Evolutionary conservation across 768 basidiomycete species (phyloP), one percentile per base, ranked within the genome.

Genomic region (Hypsizygus marmoreus): DNA sequence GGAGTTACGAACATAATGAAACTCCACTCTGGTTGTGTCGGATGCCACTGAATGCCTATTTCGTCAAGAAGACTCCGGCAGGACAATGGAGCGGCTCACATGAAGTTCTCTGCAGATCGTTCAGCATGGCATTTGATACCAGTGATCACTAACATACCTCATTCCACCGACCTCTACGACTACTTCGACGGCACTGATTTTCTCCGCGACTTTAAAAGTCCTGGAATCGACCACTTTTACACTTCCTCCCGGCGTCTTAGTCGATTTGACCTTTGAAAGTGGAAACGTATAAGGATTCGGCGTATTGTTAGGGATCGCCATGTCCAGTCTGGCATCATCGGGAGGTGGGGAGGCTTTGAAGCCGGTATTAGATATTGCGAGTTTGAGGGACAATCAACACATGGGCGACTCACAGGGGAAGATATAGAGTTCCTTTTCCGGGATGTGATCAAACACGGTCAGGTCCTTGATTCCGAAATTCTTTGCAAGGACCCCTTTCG

Each of bases 21-120:
- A 11, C 69, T 74, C 84, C 84, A 86, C 65, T 85, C 84, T 37
- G 82, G 79, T 53, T 82, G 72, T 3, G 80, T 81, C 6, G 86
- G 85, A 54, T 88, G 85, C 86, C 86, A 87, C 83, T 84, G 43
- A 6, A 17, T 5, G 14, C 29, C 32, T 1, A 28, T 31, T 38
- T 11, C 26, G 26, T 38, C 17, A 47, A 14, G 17, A 24, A 31
- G 20, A 9, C 14, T 12, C 14, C n/a, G 19, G n/a, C 34, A 5
- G 36, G 11, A 37, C 34, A 12, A 31, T 13, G 17, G 20, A 20
- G 29, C 6, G 3, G 60, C 74, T 43, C 50, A 79, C 79, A 63
- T 84, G 82, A 36, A 82, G 62, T 57, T 81, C 82, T 52, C 81
- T 77, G 38, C 2, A 16, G 13, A 22, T 13, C 14, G 19, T 16